Conservation (phyloP, 108 stramenopile species). For the Discostella pseudostelligera region DNA sequence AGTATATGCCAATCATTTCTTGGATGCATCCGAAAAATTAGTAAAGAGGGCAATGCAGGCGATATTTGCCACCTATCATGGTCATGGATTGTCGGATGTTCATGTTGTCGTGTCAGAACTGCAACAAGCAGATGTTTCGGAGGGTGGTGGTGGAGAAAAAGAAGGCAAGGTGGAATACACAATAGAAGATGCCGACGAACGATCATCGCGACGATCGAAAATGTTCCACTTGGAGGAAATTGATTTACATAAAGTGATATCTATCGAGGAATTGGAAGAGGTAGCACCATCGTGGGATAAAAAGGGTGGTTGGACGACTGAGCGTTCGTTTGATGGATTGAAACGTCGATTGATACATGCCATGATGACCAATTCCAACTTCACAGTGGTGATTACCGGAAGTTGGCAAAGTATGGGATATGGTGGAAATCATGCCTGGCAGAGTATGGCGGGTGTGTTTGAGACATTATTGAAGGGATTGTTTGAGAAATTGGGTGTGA, state of each 20-base stretch:
- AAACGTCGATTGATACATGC: constrained; percentile 78
- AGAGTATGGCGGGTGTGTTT: constrained; percentile 73
- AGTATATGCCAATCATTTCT: constrained; percentile 80
- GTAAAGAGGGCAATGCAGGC: constrained; percentile 70
- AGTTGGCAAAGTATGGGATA: constrained; percentile 50
- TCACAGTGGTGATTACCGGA: constrained; percentile 68
- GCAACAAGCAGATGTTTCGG: too few species aligned
- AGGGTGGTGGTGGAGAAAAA: constrained; percentile 9
- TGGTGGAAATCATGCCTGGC: constrained; percentile 76
- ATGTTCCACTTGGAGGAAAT: constrained; percentile 65
- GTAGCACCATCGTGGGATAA: constrained; percentile 36
- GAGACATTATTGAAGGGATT: constrained; percentile 64
- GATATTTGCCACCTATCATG: constrained; percentile 64
- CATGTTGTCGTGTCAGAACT: constrained; percentile 16
- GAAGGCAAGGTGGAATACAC: constrained; percentile 19
- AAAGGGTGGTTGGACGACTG: constrained; percentile 81
- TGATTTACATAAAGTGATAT: constrained; percentile 42
- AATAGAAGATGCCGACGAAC: constrained; percentile 36
- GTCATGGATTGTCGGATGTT: constrained; percentile 57
- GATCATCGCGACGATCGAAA: constrained; percentile 42
- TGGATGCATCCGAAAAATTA: constrained; percentile 71
- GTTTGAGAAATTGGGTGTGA: constrained; percentile 72
- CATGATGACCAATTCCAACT: constrained; percentile 81
- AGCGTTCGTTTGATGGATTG: constrained; percentile 64
- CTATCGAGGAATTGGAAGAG: constrained; percentile 16